These are phyloP conservation scores for Neonectria sp. DNA, from an alignment of 2,329 filamentous ascomycete species.

Conservation along the genomic window DNA sequence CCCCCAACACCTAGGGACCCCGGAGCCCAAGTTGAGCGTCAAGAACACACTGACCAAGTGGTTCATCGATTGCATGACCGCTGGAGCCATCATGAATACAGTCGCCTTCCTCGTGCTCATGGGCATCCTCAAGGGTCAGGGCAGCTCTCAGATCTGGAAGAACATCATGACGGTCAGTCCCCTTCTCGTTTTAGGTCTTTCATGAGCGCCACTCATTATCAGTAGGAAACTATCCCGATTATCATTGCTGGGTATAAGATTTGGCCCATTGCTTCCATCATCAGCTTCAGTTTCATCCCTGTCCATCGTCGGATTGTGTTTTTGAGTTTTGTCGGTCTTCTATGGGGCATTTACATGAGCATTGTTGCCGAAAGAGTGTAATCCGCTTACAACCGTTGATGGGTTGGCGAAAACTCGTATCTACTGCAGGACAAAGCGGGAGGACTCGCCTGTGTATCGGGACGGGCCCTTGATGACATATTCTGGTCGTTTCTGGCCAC, in stretches of 20 bases:
- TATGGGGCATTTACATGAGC: slow-evolving; percentile 69
- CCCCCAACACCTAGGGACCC: slow-evolving; percentile 28
- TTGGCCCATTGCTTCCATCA: slow-evolving; percentile 66
- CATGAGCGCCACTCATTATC: slow-evolving; percentile 15
- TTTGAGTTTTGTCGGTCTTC: slow-evolving; percentile 63
- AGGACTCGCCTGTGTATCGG: background rate
- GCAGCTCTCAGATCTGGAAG: slow-evolving; percentile 51
- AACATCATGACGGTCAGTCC: slow-evolving; percentile 56
- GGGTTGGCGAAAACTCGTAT: background rate
- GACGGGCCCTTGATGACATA: background rate
- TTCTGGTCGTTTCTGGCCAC: background rate
- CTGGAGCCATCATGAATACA: slow-evolving; percentile 63
- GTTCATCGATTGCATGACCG: slow-evolving; percentile 66
- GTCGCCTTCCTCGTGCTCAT: slow-evolving; percentile 63
- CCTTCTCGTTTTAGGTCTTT: background rate
- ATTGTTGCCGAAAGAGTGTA: slow-evolving; percentile 61
- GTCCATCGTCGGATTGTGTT: slow-evolving; percentile 66
- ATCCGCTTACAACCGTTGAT: background rate
- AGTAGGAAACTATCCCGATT: slow-evolving; percentile 62
- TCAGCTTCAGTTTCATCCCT: slow-evolving; percentile 65
- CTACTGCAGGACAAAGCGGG: background rate
- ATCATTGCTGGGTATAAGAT: slow-evolving; percentile 67
- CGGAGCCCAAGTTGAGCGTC: slow-evolving; percentile 54
- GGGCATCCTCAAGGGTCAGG: slow-evolving; percentile 62
- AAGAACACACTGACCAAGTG: slow-evolving; percentile 63